Base-by-base conservation (phyloP, 352 stramenopile species). In the Achlya hypogyna region DNA sequence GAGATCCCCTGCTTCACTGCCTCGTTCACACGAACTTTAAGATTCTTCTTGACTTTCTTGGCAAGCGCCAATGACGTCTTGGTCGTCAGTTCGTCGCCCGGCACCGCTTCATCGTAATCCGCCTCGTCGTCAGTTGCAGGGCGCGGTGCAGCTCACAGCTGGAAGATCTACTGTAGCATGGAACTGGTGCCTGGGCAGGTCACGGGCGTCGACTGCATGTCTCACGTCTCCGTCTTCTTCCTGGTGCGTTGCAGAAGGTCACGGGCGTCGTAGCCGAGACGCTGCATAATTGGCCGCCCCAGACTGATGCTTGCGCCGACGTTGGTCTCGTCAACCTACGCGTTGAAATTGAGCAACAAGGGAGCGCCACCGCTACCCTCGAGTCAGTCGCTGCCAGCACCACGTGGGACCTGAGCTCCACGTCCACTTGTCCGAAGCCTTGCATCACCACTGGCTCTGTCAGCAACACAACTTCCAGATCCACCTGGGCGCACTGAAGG, bases 261-360 rank as follows among this genome's bases (percentile, higher is more conserved):
- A 22, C 35, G 35, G 10, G 22, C 10, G 27, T 53, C 42, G 56
- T 25, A 64, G 8, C 56, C 56, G 27, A 64, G 51, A 22, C 29
- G 51, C 10, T 63, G 12, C 56, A 64, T 64, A 25, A 64, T 53
- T 5, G 56, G 22, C 6, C 56, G 35, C 14, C 56, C 38, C 9
- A 64, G 29, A 9, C 18, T 9, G 22, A 64, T 64, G 18, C 18
- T 49, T 20, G 42, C 18, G 18, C 18, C 22, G 18, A 49, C 18
- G 18, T 49, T 22, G 22, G 18, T 49, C 42, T 49, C 42, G 42
- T 49, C 42, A n/a, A 49, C 22, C 42, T 22, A 49, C 18, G 42
- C 18, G 22, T 49, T 49, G 42, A 49, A 18, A 49, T 49, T 49
- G 18, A 49, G 22, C 22, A 49, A 22, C 42, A 22, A 20, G 18